Conservation (phyloP, 371 early-diverging fungal genomes). For the Cokeromyces recurvatus region DNA sequence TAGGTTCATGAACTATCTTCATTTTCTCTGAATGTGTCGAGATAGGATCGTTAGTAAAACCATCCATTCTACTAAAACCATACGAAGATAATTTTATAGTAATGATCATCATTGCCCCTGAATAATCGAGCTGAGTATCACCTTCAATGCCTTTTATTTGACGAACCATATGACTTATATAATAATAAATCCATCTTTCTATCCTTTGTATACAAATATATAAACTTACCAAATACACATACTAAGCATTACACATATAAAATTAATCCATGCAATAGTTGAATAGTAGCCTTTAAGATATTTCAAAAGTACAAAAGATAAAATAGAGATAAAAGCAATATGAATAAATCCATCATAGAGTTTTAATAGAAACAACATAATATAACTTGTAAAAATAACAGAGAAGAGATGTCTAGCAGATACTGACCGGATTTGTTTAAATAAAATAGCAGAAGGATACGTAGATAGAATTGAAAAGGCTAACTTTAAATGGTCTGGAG, state of each 20-base stretch:
- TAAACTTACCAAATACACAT: conserved; percentile 65
- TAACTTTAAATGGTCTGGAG: conserved; percentile 54
- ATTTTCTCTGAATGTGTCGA: conserved; percentile 54
- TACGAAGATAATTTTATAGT: conserved; percentile 85
- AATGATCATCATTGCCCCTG: conserved; percentile 89
- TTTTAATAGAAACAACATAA: conserved; percentile 59
- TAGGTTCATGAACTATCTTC: conserved; percentile 59
- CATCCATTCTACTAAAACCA: conserved; percentile 68
- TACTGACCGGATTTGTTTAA: conserved; percentile 43
- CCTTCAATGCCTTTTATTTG: conserved; percentile 49
- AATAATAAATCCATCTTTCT: neutral
- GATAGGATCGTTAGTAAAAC: conserved; percentile 2
- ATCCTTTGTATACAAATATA: neutral
- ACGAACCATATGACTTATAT: conserved; percentile 55
- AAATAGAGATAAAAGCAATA: conserved; percentile 49
- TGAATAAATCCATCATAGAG: conserved; percentile 61
- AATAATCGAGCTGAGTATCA: conserved; percentile 68
- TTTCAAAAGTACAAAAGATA: conserved; percentile 54
- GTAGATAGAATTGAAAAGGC: conserved; percentile 49
- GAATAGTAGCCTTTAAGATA: conserved; percentile 20
- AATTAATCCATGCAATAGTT: conserved; percentile 61
- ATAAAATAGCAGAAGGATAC: conserved; percentile 53
- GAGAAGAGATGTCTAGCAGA: conserved; percentile 70
- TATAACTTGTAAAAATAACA: conserved; percentile 52
- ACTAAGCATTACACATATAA: conserved; percentile 69